Conservation (phyloP, 208 protist genomes). For the Wallacemonas sp. region DNA sequence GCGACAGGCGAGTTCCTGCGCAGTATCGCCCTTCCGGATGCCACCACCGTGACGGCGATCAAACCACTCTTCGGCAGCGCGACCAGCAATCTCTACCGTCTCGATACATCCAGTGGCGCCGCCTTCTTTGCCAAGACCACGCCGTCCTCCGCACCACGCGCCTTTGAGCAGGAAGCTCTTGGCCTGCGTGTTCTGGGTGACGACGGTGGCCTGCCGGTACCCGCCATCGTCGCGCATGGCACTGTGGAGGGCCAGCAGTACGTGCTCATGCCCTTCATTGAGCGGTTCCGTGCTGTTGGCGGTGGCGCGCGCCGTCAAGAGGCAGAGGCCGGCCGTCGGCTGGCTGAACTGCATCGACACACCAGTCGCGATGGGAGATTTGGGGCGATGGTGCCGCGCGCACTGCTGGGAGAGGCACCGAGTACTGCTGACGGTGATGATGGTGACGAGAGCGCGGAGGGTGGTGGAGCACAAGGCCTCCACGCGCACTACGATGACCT, state of each 20-base stretch:
- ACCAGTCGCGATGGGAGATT: slow-evolving; percentile 23
- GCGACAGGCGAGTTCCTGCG: background rate
- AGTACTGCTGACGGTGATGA: no score
- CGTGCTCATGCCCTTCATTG: slow-evolving; percentile 23
- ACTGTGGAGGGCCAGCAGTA: slow-evolving; percentile 17
- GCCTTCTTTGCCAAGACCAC: slow-evolving; percentile 32
- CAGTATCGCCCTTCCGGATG: slow-evolving; percentile 2
- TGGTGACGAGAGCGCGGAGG: no score
- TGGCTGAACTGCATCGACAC: slow-evolving; percentile 19
- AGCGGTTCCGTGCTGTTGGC: background rate
- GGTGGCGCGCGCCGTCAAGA: background rate
- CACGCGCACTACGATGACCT: background rate
- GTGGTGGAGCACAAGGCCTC: no score
- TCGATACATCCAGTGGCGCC: slow-evolving; percentile 8
- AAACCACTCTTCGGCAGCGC: slow-evolving; percentile 16
- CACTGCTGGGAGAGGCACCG: background rate
- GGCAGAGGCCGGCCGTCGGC: slow-evolving; percentile 17
- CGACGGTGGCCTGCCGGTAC: slow-evolving; percentile 12
- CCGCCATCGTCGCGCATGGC: slow-evolving; percentile 15
- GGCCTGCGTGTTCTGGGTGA: slow-evolving; percentile 24
- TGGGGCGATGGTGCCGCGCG: slow-evolving; percentile 14
- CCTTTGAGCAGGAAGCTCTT: slow-evolving; percentile 19
- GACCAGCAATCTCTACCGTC: slow-evolving; percentile 11
- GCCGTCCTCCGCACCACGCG: slow-evolving; percentile 11
- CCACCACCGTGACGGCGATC: background rate